phyloP scores from a whole-genome alignment of 148 eudicot species.

The Gaultheria prostrata region DNA sequence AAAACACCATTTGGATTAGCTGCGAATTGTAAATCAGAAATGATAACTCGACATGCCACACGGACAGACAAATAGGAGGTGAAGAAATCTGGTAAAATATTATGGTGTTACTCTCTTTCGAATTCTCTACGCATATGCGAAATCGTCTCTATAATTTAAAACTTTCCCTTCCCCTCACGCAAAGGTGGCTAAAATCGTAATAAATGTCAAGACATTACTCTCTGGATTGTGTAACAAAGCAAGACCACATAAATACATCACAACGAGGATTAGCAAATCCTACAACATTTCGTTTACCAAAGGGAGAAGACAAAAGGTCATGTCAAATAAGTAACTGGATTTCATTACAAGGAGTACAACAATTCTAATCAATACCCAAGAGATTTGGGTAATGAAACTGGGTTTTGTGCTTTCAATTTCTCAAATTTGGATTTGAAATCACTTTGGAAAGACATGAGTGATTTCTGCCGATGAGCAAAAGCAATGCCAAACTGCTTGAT shows the following conservation, averaged over 20 bases:
- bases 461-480: constrained; percentile 57
- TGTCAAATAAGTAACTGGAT: not conserved
- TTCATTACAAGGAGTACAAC: not conserved
- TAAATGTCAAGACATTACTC: not conserved
- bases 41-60: too few species aligned
- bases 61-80: too few species aligned
- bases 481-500: constrained; percentile 57
- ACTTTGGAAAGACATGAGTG: constrained; percentile 56
- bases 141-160: too few species aligned
- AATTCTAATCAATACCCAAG: constrained; percentile 42
- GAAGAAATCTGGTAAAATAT: too few species aligned
- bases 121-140: too few species aligned
- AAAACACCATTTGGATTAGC: too few species aligned
- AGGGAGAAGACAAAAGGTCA: not conserved
- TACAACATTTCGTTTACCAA: not conserved
- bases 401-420: constrained; percentile 40
- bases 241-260: not conserved
- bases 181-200: not conserved
- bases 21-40: too few species aligned
- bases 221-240: not conserved
- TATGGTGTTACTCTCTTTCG: too few species aligned
- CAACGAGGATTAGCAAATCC: not conserved
- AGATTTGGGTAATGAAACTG: constrained; percentile 50
- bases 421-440: constrained; percentile 61
- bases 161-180: too few species aligned